Evolutionary conservation across 2,329 filamentous ascomycete species (phyloP), one percentile per base, ranked within the genome.

Genomic region (Monilinia polystroma): DNA sequence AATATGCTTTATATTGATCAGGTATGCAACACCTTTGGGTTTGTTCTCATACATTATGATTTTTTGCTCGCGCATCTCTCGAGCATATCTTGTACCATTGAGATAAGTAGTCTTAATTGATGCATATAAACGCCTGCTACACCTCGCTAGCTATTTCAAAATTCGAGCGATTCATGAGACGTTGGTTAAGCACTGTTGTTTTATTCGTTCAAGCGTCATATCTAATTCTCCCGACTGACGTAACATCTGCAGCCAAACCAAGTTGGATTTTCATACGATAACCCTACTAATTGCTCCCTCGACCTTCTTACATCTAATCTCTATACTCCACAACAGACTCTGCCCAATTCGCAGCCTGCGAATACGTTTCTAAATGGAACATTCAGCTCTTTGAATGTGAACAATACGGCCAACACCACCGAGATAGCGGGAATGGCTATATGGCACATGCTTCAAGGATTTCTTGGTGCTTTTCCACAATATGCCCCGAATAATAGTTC

Each of bases 221-320:
- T 35, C 18, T 7, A 45, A 12, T 41, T 26, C 35, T 38, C 16
- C 18, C 62, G 51, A 45, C 71, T 74, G 68, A 75, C 68, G 12
- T 63, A 79, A 64, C 76, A 76, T 76, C 14, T n/a, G 5, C 47
- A 92, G 84, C 88, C 88, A 32, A 87, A 88, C 69, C 87, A 91
- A 77, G 85, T 91, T 59, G 85, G 86, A 35, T 87, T 90, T 70
- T 90, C 87, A 2, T 87, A 85, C 74, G 90, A 92, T 73, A 82
- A 81, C 35, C 79, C 83, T 10, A 85, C 83, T 11, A 88, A 91
- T 72, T 83, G 84, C 20, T 87, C 87, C 8, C 74, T 87, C 29
- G 78, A 85, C 68, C 76, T 86, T 51, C 70, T 81, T 45, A 79
- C 77, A 2, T 77, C 76, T 49, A 74, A 77, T 16, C 73, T 81